These are phyloP conservation scores for Neocatenulostroma microsporum DNA, from an alignment of 2,329 filamentous ascomycete species.

Conservation along the genomic window DNA sequence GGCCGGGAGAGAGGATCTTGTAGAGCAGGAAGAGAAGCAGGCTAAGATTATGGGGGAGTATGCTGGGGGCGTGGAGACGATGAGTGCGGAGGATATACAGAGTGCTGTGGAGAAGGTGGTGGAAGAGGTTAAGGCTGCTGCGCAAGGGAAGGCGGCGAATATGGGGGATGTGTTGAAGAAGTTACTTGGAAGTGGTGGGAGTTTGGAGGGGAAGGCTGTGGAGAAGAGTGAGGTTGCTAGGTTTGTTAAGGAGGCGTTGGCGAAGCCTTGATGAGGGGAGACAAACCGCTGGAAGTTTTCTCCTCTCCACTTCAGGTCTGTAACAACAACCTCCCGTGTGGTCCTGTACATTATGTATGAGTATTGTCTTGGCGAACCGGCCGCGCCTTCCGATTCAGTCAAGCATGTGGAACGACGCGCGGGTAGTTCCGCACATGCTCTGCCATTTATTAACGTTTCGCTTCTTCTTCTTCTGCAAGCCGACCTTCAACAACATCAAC, in stretches of 20 bases:
- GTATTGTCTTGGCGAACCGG: no score
- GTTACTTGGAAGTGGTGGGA: constrained; percentile 44
- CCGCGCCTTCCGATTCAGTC: no score
- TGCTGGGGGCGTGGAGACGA: constrained; percentile 49
- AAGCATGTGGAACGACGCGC: no score
- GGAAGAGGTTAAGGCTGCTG: constrained; percentile 38
- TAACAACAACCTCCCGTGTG: no score
- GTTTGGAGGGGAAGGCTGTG: constrained; percentile 56
- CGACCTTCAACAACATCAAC: no score
- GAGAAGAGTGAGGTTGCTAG: constrained; percentile 55
- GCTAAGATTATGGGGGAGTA: constrained; percentile 60
- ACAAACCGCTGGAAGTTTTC: no score
- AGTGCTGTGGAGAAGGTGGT: constrained; percentile 47
- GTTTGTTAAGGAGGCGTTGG: constrained; percentile 46
- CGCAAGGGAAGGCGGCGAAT: constrained; percentile 41
- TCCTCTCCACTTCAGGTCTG: no score
- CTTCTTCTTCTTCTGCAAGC: no score
- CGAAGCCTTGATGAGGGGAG: constrained; percentile 8
- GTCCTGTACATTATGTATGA: no score
- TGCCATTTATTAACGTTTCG: no score
- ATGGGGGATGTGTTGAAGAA: constrained; percentile 59
- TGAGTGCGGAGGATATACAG: constrained; percentile 53
- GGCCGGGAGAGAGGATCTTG: constrained; percentile 60
- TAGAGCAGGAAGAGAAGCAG: constrained; percentile 61
- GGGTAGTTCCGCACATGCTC: no score